Evolutionary conservation across 1,139 yeast species (phyloP).

Genomic region (Debaryomyces robertsiae): DNA sequence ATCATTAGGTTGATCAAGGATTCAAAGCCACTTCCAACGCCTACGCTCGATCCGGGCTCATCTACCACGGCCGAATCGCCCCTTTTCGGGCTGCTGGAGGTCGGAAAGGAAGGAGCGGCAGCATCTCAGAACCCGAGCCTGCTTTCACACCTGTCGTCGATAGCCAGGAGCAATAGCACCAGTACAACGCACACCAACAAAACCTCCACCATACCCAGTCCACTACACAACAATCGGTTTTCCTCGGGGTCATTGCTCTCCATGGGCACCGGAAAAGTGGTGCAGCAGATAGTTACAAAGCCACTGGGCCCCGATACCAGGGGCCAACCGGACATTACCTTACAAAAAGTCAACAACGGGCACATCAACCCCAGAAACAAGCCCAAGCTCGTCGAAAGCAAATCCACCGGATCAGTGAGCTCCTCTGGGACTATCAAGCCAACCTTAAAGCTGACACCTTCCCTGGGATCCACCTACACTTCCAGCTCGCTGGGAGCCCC

Average conservation of each 20-base stretch:
- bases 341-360: constrained; percentile 16
- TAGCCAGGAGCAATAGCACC: constrained; percentile 20
- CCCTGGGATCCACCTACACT: constrained; percentile 20
- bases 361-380: constrained; percentile 17
- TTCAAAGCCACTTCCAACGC: constrained; percentile 59
- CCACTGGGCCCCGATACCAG: constrained; percentile 12
- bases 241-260: constrained; percentile 44
- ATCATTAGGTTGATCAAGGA: constrained; percentile 54
- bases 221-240: constrained; percentile 41
- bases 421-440: constrained; percentile 16
- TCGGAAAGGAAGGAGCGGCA: constrained; percentile 10
- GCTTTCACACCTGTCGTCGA: constrained; percentile 3
- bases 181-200: constrained; percentile 10
- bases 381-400: constrained; percentile 38
- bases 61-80: constrained; percentile 37
- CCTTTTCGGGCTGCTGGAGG: constrained; percentile 29
- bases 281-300: constrained; percentile 33
- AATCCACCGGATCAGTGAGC: constrained; percentile 26
- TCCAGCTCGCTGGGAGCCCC: constrained; percentile 11
- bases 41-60: constrained; percentile 48
- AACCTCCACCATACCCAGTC: constrained; percentile 33
- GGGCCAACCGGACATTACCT: constrained; percentile 17
- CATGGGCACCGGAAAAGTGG: constrained; percentile 47
- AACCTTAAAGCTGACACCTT: constrained; percentile 17
- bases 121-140: neutral